Percentiles rank a stretch among this genome's conserved stretches.
phyloP scores from a whole-genome alignment of 129 eudicot genomes.

The Helichrysum umbraculigerum region DNA sequence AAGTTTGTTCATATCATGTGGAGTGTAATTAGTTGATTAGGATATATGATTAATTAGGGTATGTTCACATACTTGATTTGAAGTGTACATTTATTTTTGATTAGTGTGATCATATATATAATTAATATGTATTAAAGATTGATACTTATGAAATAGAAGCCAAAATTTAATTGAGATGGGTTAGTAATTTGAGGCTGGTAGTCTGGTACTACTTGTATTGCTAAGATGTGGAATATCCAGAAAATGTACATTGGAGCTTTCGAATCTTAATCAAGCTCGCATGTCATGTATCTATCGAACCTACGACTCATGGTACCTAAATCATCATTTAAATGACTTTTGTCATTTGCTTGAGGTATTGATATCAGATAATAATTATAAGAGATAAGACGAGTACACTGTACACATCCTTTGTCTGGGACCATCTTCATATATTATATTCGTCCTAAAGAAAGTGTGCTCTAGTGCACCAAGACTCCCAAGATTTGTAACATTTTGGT shows the following conservation, averaged over 20 bases:
- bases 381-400: constrained; percentile 24
- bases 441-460: constrained; percentile 11
- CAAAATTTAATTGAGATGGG: constrained; percentile 4
- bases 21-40: constrained; percentile 13
- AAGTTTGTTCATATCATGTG: constrained; percentile 9
- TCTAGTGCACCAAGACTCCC: constrained; percentile 15
- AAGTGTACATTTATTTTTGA: background rate
- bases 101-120: constrained; percentile 9
- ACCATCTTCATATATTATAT: constrained; percentile 20
- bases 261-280: constrained; percentile 26
- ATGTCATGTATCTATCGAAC: constrained; percentile 40
- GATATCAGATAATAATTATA: constrained; percentile 21
- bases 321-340: constrained; percentile 16
- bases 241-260: constrained; percentile 27
- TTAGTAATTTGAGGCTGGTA: constrained; percentile 11
- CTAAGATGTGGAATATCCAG: constrained; percentile 15
- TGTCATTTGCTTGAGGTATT: constrained; percentile 16
- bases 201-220: constrained; percentile 4
- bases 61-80: constrained; percentile 1
- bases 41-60: constrained; percentile 19
- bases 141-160: background rate
- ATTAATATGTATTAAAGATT: constrained; percentile 5
- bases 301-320: constrained; percentile 31
- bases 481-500: constrained; percentile 5
- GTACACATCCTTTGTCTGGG: constrained; percentile 32